phyloP scores from a whole-genome alignment of 176 grass and related monocot species.

The Eleusine indica region DNA sequence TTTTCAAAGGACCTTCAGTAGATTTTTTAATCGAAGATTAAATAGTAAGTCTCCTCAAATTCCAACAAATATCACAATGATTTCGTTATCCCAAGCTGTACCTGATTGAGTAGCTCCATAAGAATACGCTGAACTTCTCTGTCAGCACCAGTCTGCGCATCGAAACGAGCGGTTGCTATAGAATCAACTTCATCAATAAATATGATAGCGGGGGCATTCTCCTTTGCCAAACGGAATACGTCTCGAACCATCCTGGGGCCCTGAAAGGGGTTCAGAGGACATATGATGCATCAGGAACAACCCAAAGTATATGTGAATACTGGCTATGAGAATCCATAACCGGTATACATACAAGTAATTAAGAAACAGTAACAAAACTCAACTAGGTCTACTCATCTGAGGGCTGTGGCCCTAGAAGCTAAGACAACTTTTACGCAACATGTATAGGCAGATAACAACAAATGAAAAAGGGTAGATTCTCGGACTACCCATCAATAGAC shows the following conservation, averaged over 20 bases:
- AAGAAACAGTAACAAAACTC: too few relatives aligned
- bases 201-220: slow-evolving; percentile 97
- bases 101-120: slow-evolving; percentile 99
- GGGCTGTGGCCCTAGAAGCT: too few relatives aligned
- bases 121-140: slow-evolving; percentile 98
- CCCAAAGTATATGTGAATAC: neutral
- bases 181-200: slow-evolving; percentile 99
- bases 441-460: too few relatives aligned
- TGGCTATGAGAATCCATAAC: too few relatives aligned
- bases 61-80: neutral
- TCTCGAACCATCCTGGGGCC: slow-evolving; percentile 98
- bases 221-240: slow-evolving; percentile 96
- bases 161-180: slow-evolving; percentile 95
- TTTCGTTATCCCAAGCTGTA: slow-evolving; percentile 10
- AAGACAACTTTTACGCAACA: too few relatives aligned
- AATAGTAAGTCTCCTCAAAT: neutral
- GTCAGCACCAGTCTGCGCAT: slow-evolving; percentile 99
- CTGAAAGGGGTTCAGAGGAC: slow-evolving; percentile 35
- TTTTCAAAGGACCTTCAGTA: too few relatives aligned
- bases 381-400: too few relatives aligned
- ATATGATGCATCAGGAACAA: neutral
- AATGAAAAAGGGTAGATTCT: too few relatives aligned
- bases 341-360: too few relatives aligned
- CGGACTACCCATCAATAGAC: too few relatives aligned
- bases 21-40: neutral